Evolutionary conservation across 352 stramenopile species (phyloP), one percentile per base, ranked within the genome.

Genomic region (Phytophthora pluvialis): DNA sequence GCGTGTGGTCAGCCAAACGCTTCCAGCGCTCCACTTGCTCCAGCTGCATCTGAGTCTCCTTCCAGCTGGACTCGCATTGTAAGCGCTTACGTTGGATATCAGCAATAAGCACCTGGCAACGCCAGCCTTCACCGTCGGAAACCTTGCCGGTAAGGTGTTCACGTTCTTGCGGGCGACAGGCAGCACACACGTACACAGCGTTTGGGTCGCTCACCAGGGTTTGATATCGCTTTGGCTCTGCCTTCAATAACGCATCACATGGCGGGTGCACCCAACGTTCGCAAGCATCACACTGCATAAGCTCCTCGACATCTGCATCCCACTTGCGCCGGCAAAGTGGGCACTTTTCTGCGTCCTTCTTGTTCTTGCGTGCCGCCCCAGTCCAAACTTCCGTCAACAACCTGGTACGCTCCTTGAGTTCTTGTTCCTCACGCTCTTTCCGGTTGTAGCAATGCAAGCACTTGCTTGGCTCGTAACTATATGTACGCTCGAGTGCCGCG

Each of bases 231-330:
- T 71, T 72, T 0, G 83, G 77, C 16, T 95, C 78, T 5, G 77
- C 63, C 1, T 76, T 84, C 8, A 95, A 75, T 5, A 90, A 45
- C 0, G 48, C 47, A 49, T 97, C 89, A 43, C 89, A 97, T 4
- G 72, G 70, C n/a, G 84, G 84, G 58, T 97, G 89, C 1, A 82
- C 86, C 89, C 89, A 97, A 5, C 75, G 77, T 56, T 97, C 88
- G 32, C 89, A 97, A 1, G 77, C 82, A 54, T 97, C 90, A 38
- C 89, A 97, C 45, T 96, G 89, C 43, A 97, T 94, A 2, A 97
- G 60, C 12, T 93, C 89, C 36, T 89, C 84, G 25, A 96, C 81
- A 18, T 93, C 75, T 2, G 73, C 61, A 26, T 80, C 67, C 86
- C 89, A 96, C 39, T 88, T 89, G 10, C 73, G 70, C 13, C 64